Evolutionary conservation across 306 rosid species (phyloP).

Genomic region (Gynostemma pentaphyllum): DNA sequence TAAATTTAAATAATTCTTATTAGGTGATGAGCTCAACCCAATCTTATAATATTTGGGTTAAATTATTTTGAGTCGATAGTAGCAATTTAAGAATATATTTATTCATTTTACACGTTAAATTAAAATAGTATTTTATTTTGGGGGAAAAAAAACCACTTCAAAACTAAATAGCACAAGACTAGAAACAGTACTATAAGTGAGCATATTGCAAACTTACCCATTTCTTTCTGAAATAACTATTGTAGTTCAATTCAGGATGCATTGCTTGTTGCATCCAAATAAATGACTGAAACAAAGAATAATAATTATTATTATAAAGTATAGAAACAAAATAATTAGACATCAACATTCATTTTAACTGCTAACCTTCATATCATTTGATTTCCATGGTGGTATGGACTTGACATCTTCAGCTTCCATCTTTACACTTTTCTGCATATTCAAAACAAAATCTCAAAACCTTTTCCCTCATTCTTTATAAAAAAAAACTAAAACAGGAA

Average conservation of each 20-base stretch:
- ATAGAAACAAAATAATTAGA: not conserved
- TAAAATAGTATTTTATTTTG: too few species aligned
- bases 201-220: conserved; percentile 38
- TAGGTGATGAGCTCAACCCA: too few species aligned
- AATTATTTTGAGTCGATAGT: too few species aligned
- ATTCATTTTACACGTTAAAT: too few species aligned
- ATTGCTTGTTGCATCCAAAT: conserved; percentile 99
- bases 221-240: conserved; percentile 59
- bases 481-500: not conserved
- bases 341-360: too few species aligned
- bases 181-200: not conserved
- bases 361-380: conserved; percentile 75
- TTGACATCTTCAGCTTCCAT: conserved; percentile 51
- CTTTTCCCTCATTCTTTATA: not conserved
- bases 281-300: conserved; percentile 49
- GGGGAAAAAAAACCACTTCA: too few species aligned
- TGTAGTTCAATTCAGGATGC: conserved; percentile 96
- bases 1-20: too few species aligned
- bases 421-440: conserved; percentile 29
- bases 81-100: too few species aligned
- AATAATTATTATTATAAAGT: not conserved
- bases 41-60: too few species aligned
- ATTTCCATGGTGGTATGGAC: conserved; percentile 64
- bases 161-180: not conserved
- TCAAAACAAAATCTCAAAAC: not conserved